phyloP scores from a whole-genome alignment of 176 grass and related monocot genomes.

The Avena eriantha region DNA sequence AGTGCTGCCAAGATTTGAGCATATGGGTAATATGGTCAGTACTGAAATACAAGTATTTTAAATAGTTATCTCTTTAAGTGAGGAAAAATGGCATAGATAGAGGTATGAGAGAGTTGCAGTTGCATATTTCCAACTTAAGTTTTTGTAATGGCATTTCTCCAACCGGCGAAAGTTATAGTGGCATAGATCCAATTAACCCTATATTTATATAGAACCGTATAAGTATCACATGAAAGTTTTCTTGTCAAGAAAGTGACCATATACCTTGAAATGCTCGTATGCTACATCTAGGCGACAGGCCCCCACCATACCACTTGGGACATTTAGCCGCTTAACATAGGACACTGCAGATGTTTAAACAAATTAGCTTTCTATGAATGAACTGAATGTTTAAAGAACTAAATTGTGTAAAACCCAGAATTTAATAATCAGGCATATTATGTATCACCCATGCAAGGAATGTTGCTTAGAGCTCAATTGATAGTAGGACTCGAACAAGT shows the following conservation, averaged over 20 bases:
- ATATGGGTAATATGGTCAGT: too few relatives aligned
- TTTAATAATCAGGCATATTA: background rate
- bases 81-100: too few relatives aligned
- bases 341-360: constrained; percentile 61
- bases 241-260: constrained; percentile 29
- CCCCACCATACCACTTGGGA: constrained; percentile 91
- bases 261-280: constrained; percentile 94
- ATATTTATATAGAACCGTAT: background rate
- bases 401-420: constrained; percentile 13
- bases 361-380: constrained; percentile 38
- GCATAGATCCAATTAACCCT: too few relatives aligned
- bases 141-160: too few relatives aligned
- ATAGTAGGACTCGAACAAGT: constrained; percentile 10
- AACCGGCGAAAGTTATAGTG: too few relatives aligned
- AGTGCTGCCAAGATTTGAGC: too few relatives aligned
- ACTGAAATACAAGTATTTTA: too few relatives aligned
- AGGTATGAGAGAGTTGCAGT: too few relatives aligned
- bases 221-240: background rate
- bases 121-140: too few relatives aligned
- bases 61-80: too few relatives aligned
- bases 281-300: constrained; percentile 98
- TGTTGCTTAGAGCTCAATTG: background rate
- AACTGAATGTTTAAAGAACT: constrained; percentile 18
- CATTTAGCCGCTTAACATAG: constrained; percentile 90
- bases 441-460: background rate